phyloP scores from a whole-genome alignment of 2,329 filamentous ascomycete genomes.

The Aspergillus cejpii region DNA sequence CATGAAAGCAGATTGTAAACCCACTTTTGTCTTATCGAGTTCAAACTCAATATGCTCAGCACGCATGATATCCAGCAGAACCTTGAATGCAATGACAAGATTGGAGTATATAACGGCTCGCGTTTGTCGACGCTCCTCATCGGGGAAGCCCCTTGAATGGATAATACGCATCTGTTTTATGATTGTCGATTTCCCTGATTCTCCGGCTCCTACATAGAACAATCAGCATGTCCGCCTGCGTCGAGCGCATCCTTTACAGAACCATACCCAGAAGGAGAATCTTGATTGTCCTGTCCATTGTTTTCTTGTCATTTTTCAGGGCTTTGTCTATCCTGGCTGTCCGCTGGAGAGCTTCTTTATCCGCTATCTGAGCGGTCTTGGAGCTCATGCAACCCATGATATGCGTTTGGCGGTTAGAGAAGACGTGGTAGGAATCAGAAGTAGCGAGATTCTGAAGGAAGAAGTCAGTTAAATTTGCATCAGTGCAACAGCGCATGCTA shows the following conservation, averaged over 20 bases:
- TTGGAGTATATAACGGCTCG: constrained; percentile 95
- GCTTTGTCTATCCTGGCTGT: constrained; percentile 72
- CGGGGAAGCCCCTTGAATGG: constrained; percentile 84
- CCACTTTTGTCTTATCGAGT: constrained; percentile 69
- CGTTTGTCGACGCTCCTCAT: constrained; percentile 84
- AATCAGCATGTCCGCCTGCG: background rate
- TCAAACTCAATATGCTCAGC: constrained; percentile 75
- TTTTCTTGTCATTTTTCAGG: constrained; percentile 82
- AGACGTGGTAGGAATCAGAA: background rate
- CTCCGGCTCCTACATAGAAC: constrained; percentile 66
- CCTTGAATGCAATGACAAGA: constrained; percentile 82
- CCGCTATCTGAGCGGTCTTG: constrained; percentile 34
- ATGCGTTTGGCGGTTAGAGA: constrained; percentile 7
- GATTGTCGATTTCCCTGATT: constrained; percentile 93
- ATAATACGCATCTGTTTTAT: constrained; percentile 99
- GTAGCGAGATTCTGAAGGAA: background rate
- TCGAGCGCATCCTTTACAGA: background rate
- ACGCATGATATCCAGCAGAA: constrained; percentile 84
- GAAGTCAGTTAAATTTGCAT: constrained; percentile 3
- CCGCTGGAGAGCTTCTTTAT: constrained; percentile 38
- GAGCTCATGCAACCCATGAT: constrained; percentile 44
- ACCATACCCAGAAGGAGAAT: constrained; percentile 78
- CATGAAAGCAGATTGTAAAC: constrained; percentile 21
- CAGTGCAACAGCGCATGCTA: background rate
- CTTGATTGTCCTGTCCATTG: constrained; percentile 81